Evolutionary conservation across 495 filamentous ascomycete species (phyloP), one percentile per base, ranked within the genome.

Genomic region (Bathelium albidoporum): DNA sequence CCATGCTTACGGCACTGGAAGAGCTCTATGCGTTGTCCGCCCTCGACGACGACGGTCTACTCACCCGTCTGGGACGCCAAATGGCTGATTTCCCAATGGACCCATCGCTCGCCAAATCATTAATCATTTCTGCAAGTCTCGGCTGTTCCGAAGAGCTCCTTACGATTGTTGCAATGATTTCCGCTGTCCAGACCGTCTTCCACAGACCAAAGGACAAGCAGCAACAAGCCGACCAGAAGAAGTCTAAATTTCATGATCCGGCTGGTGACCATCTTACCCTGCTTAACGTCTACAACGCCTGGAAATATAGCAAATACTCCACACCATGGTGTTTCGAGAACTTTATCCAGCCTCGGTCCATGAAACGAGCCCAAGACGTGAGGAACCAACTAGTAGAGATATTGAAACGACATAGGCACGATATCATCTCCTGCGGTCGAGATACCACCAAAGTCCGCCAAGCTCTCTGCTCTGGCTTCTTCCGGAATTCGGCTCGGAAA

Each of bases 61-160:
- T 99, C 1, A 99, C 95, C 20, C 85, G 95, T 4, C 81, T 95
- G 10, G 94, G 94, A 7, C 85, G 94, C 22, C 95, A 96, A 76
- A 97, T 97, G 92, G 93, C 94, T 32, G 95, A 97, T 69, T 97
- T 97, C 77, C 94, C 95, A 14, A 97, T 90, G 87, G 87, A 89
- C 55, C 94, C 94, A 2, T 82, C 88, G 3, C 80, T 97, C 1
- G 89, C 91, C 28, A 97, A 97, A 76, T 86, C 91, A 2, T 80
- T 97, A 0, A 94, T 99, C 58, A 86, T 85, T 2, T 90, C 90
- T 0, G 90, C 92, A 2, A 88, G 95, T 14, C 82, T 95, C 67
- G 81, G 87, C 16, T 99, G 94, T 72, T 90, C 88, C 1, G 95
- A 97, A 41, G 94, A 99, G 74, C 85, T 97, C 63, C 83, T 99